These are phyloP conservation scores for Artemisia annua DNA, from an alignment of 129 eudicot species.

Conservation along the genomic window DNA sequence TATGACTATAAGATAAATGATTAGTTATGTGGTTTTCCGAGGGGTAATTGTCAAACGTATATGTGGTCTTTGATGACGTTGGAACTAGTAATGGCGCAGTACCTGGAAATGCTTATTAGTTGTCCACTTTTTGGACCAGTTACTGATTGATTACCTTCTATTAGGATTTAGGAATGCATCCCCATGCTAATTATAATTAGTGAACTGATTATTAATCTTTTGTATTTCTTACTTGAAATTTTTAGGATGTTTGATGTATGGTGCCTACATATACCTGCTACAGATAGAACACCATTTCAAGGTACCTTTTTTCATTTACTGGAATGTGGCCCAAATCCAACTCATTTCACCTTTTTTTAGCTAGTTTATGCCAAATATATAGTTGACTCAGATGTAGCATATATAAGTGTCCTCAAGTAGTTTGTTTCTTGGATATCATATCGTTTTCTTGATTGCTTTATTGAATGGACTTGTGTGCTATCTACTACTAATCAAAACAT, in stretches of 20 bases:
- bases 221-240: not conserved
- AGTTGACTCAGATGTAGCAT: too few species aligned
- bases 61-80: too few species aligned
- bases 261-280: conserved; percentile 77
- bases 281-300: conserved; percentile 69
- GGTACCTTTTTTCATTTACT: conserved; percentile 34
- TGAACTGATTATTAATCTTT: conserved; percentile 12
- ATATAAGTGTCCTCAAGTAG: too few species aligned
- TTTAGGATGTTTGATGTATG: conserved; percentile 76
- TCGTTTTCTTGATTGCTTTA: not conserved
- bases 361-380: not conserved
- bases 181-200: not conserved
- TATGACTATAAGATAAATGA: too few species aligned
- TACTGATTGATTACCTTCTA: too few species aligned
- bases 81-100: too few species aligned
- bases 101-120: too few species aligned
- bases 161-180: not conserved
- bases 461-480: not conserved
- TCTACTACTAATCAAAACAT: not conserved
- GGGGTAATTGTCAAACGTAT: too few species aligned
- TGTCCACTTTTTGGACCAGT: too few species aligned
- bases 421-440: not conserved
- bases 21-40: too few species aligned
- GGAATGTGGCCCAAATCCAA: conserved; percentile 1
- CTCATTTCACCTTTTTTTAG: not conserved